Evolutionary conservation across 768 basidiomycete genomes (phyloP).

Genomic region (Hygrocybe punicea): DNA sequence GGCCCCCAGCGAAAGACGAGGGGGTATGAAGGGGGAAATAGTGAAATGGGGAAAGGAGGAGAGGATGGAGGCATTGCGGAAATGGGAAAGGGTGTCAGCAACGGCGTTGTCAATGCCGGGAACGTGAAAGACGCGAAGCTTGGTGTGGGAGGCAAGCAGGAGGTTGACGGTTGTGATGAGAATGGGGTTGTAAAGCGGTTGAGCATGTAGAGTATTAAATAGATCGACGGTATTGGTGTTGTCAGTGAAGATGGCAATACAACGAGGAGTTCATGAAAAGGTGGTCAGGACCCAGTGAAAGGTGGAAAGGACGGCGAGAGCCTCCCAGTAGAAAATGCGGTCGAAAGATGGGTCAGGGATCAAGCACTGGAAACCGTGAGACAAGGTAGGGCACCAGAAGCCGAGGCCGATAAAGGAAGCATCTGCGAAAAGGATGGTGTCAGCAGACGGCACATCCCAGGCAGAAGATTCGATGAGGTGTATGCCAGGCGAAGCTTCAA

Average conservation of each 20-base stretch:
- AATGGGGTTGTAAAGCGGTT: constrained; percentile 17
- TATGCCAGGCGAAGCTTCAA: constrained; percentile 18
- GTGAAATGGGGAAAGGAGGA: too few species aligned
- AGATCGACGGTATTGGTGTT: not conserved
- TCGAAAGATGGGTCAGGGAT: not conserved
- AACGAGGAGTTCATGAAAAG: constrained; percentile 22
- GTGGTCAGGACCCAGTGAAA: constrained; percentile 8
- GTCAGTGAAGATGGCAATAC: constrained; percentile 6
- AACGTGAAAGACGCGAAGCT: constrained; percentile 17
- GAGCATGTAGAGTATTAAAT: constrained; percentile 13
- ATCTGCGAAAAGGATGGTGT: constrained; percentile 20
- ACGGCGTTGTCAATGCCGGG: constrained; percentile 13
- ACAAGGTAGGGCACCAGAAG: constrained; percentile 23
- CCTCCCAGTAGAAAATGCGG: too few species aligned
- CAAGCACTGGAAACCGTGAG: constrained; percentile 8
- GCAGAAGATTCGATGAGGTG: constrained; percentile 17
- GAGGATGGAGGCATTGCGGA: too few species aligned
- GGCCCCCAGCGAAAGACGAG: constrained; percentile 1
- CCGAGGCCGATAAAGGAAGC: constrained; percentile 18
- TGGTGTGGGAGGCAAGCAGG: not conserved
- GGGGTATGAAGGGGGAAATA: constrained; percentile 13
- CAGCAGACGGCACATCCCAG: constrained; percentile 14
- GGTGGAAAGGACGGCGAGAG: not conserved
- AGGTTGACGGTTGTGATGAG: constrained; percentile 16
- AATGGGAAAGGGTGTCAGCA: constrained; percentile 16